Conservation (phyloP, 169 alveolate species). For the Fabrea salina region DNA sequence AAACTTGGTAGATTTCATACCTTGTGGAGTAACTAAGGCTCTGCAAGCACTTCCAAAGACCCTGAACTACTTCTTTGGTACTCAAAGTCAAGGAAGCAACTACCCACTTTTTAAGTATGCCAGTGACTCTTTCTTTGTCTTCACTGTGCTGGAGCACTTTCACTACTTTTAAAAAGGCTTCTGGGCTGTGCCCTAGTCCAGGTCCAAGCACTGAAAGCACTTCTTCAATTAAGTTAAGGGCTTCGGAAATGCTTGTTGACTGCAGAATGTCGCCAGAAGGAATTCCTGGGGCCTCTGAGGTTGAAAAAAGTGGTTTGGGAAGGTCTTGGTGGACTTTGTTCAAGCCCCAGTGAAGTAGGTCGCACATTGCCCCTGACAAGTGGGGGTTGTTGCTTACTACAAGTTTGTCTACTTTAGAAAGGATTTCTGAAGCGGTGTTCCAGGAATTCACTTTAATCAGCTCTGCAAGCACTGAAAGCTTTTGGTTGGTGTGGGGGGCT, state of each 20-base stretch:
- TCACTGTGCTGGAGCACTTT: background rate
- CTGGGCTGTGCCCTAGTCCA: background rate
- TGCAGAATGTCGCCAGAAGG: background rate
- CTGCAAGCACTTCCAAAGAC: conserved; percentile 48
- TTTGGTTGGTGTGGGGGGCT: background rate
- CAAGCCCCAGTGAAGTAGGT: background rate
- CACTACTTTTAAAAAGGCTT: background rate
- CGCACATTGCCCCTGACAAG: background rate
- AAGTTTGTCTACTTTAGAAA: background rate
- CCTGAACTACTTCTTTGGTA: background rate
- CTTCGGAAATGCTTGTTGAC: background rate
- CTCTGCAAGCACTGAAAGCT: background rate
- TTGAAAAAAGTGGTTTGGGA: background rate
- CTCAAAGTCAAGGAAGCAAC: background rate
- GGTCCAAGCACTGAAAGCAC: conserved; percentile 1
- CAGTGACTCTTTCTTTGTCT: background rate
- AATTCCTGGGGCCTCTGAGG: background rate
- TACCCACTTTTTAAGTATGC: background rate
- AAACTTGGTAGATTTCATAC: conserved; percentile 50
- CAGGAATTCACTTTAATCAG: background rate
- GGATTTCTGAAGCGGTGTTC: background rate
- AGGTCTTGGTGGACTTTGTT: conserved; percentile 1
- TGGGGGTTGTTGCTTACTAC: background rate
- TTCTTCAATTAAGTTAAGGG: background rate
- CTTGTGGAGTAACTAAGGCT: conserved; percentile 44